A percentile compares a stretch with the other conserved stretches of the same genome.
phyloP scores from a whole-genome alignment of 495 filamentous ascomycete species.

The Poronia punctata region DNA sequence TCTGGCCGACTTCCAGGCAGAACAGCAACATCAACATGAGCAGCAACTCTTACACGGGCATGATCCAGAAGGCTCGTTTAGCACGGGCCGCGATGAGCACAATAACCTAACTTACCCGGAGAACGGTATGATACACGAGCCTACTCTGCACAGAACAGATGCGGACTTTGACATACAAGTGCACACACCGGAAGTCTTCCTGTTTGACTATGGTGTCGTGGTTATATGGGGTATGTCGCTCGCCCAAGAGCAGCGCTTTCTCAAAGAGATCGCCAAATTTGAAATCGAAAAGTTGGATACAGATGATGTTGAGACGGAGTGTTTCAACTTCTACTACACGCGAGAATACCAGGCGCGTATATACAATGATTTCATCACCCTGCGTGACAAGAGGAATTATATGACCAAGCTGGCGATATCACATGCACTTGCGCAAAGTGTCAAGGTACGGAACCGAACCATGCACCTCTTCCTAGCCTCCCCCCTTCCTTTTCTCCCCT shows the following conservation, averaged over 20 bases:
- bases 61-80: slow-evolving; percentile 12
- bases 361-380: slow-evolving; percentile 97
- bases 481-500: too few relatives aligned
- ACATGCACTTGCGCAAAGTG: slow-evolving; percentile 88
- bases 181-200: slow-evolving; percentile 86
- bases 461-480: neutral
- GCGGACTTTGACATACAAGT: slow-evolving; percentile 66
- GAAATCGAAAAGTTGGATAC: slow-evolving; percentile 79
- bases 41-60: slow-evolving; percentile 7
- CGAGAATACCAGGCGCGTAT: slow-evolving; percentile 94
- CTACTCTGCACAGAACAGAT: slow-evolving; percentile 15
- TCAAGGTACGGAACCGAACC: slow-evolving; percentile 71
- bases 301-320: slow-evolving; percentile 89
- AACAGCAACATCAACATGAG: slow-evolving; percentile 7
- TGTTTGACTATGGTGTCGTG: slow-evolving; percentile 98
- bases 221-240: slow-evolving; percentile 98
- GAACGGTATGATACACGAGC: slow-evolving; percentile 22
- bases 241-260: slow-evolving; percentile 74
- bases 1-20: slow-evolving; percentile 13
- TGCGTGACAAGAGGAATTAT: slow-evolving; percentile 88
- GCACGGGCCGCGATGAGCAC: slow-evolving; percentile 20
- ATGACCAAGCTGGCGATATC: slow-evolving; percentile 98
- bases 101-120: slow-evolving; percentile 24
- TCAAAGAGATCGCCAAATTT: slow-evolving; percentile 94
- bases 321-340: slow-evolving; percentile 99